These are phyloP conservation scores for Asterophora lycoperdoides DNA, from an alignment of 768 basidiomycete genomes.

Conservation along the genomic window DNA sequence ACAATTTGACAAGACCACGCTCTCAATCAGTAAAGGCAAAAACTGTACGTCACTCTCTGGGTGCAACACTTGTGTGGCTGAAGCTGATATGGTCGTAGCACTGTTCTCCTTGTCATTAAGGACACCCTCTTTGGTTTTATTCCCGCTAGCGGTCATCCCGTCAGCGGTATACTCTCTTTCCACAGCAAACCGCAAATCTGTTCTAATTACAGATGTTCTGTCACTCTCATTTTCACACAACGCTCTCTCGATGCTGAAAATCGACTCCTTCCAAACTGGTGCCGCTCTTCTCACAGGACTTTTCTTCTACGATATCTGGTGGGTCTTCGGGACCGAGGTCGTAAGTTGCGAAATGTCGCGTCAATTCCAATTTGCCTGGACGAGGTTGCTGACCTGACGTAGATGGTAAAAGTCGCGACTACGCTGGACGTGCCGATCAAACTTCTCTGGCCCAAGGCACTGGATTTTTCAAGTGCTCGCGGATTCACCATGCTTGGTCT, in stretches of 20 bases:
- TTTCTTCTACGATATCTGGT: constrained; percentile 93
- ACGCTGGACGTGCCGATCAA: constrained; percentile 91
- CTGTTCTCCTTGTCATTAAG: constrained; percentile 43
- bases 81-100: constrained; percentile 21
- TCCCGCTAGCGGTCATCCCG: constrained; percentile 60
- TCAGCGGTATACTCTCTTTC: constrained; percentile 59
- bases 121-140: constrained; percentile 51
- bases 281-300: constrained; percentile 76
- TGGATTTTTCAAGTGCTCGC: constrained; percentile 39
- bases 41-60: constrained; percentile 32
- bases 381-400: not conserved
- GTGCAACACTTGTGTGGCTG: not conserved
- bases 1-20: constrained; percentile 42
- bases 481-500: constrained; percentile 91
- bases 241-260: constrained; percentile 70
- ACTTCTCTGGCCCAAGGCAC: constrained; percentile 78
- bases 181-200: constrained; percentile 47
- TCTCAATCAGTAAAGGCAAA: constrained; percentile 43
- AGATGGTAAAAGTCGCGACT: constrained; percentile 95
- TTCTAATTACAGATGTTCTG: constrained; percentile 70
- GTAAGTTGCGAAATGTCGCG: constrained; percentile 38
- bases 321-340: constrained; percentile 88
- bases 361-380: too few species aligned
- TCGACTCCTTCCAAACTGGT: constrained; percentile 91
- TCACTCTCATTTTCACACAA: constrained; percentile 79